Evolutionary conservation across 2,329 filamentous ascomycete genomes (phyloP), one percentile per base, ranked within the genome.

Genomic region (Stagonosporopsis chrysanthemi): DNA sequence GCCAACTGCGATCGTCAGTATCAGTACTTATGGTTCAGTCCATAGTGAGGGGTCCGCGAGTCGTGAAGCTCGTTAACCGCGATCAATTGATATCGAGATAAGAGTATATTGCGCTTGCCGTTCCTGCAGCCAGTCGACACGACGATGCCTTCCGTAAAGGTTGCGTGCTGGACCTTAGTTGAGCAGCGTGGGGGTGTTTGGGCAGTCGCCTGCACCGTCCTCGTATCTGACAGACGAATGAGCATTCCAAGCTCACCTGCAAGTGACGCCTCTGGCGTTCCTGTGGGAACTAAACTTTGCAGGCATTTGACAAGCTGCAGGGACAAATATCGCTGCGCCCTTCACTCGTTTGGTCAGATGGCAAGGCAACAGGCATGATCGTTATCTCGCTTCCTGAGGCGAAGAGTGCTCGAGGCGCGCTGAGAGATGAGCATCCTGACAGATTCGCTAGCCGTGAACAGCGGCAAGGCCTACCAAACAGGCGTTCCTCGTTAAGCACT

Each of bases 171-270:
- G 64, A 63, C 55, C 58, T 58, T 60, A 50, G 59, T 35, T 58
- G 64, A 66, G 67, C 57, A 66, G 54, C 67, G 71, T 74, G 72
- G 72, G 70, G 72, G 68, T 52, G 44, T 26, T 35, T 56, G 28
- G 35, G 41, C 38, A 47, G 55, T 52, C 58, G 60, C 49, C 38
- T 54, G 46, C 40, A 45, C 38, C 12, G 28, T 48, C 43, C 43
- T 57, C 48, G 54, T 52, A 57, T 57, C 33, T 44, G 43, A 49
- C 44, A 43, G 49, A 52, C 54, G 48, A 57, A 57, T 57, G 43
- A 57, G 49, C 54, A 26, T 29, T 49, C 26, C 50, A 51, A 28
- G 38, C 33, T 36, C 29, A 46, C 40, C 52, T 57, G 54, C 54
- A 48, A 52, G 44, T 52, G 48, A 57, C 43, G 44, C 15, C 38